Evolutionary conservation across 768 basidiomycete species (phyloP).

Genomic region (Brasilioporus rufonigricans): DNA sequence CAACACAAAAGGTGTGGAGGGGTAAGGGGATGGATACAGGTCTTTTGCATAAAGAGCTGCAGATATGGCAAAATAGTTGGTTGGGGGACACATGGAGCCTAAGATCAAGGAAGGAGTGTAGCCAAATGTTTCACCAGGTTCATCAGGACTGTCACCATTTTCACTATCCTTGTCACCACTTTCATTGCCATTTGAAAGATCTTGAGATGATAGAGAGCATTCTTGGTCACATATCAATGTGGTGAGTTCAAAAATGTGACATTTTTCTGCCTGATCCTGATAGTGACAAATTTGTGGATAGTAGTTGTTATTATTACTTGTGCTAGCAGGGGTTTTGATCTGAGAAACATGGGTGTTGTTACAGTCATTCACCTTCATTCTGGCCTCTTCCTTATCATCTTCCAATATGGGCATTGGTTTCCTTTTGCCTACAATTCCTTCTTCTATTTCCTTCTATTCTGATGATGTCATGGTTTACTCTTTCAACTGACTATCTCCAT

Average conservation of each 20-base stretch:
- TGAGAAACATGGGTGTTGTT: not conserved
- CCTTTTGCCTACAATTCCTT: too few relatives aligned
- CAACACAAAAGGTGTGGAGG: not conserved
- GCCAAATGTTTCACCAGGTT: not conserved
- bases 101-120: not conserved
- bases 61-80: not conserved
- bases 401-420: too few relatives aligned
- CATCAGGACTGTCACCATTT: not conserved
- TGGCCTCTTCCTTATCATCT: too few relatives aligned
- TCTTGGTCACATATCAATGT: not conserved
- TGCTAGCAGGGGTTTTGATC: not conserved
- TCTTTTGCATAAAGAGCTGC: not conserved
- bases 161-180: not conserved
- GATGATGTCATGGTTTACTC: too few relatives aligned
- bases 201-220: too few relatives aligned
- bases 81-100: not conserved
- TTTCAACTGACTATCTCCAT: too few relatives aligned
- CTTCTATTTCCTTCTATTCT: too few relatives aligned
- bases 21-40: not conserved
- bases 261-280: not conserved
- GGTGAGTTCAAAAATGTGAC: not conserved
- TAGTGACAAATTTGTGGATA: not conserved
- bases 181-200: too few relatives aligned
- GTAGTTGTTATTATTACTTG: not conserved
- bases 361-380: too few relatives aligned